Evolutionary conservation across 2,329 filamentous ascomycete genomes (phyloP).

Genomic region (Beauveria pseudobassiana): DNA sequence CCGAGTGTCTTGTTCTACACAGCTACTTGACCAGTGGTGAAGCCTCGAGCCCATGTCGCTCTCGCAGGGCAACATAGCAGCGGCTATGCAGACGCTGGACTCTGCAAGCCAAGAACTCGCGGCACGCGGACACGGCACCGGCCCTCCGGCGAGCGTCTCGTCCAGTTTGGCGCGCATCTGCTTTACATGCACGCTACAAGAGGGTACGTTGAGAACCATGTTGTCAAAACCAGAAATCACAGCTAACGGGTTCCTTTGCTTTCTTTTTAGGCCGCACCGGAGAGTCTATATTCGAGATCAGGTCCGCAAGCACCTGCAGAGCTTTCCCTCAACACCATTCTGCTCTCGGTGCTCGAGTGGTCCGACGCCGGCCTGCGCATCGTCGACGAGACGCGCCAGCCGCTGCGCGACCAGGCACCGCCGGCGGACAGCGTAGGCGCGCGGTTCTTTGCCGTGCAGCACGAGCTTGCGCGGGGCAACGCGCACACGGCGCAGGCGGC

Average conservation of each 20-base stretch:
- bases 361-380: slow-evolving; percentile 65
- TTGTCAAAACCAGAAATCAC: background rate
- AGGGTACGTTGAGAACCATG: slow-evolving; percentile 33
- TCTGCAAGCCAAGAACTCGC: slow-evolving; percentile 36
- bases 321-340: slow-evolving; percentile 71
- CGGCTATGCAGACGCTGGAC: slow-evolving; percentile 37
- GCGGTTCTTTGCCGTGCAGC: slow-evolving; percentile 43
- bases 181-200: slow-evolving; percentile 58
- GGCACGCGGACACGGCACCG: slow-evolving; percentile 25
- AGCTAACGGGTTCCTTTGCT: slow-evolving; percentile 18
- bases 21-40: slow-evolving; percentile 51
- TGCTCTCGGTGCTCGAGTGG: slow-evolving; percentile 66
- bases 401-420: slow-evolving; percentile 49
- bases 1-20: slow-evolving; percentile 57
- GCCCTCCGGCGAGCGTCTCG: slow-evolving; percentile 51
- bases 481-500: slow-evolving; percentile 41
- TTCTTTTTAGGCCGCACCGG: slow-evolving; percentile 50
- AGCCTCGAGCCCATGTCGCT: slow-evolving; percentile 33
- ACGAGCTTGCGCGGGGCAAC: slow-evolving; percentile 42
- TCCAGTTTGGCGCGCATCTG: slow-evolving; percentile 61
- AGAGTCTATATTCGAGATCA: slow-evolving; percentile 57
- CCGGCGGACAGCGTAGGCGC: slow-evolving; percentile 34
- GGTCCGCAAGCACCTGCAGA: slow-evolving; percentile 50
- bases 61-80: slow-evolving; percentile 48
- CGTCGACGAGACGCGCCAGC: slow-evolving; percentile 66